Evolutionary conservation across 768 basidiomycete species (phyloP).

Genomic region (Bullera alba): DNA sequence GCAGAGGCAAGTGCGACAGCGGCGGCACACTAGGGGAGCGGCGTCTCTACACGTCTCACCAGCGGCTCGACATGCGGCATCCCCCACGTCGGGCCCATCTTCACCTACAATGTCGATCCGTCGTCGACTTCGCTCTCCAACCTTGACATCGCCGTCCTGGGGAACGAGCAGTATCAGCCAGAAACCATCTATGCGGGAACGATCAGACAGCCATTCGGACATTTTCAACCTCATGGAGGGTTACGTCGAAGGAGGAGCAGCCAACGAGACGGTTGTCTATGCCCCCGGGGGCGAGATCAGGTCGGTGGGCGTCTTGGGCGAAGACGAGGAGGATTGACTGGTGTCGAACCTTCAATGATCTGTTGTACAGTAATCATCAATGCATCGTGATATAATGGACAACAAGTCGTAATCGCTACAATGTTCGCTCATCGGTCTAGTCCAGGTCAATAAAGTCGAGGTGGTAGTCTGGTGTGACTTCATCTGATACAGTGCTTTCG

Average conservation of each 20-base stretch:
- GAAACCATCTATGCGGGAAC: constrained; percentile 13
- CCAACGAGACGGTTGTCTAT: constrained; percentile 41
- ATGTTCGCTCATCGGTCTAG: too few relatives aligned
- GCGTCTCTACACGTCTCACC: constrained; percentile 7
- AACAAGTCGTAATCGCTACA: too few relatives aligned
- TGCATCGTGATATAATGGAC: too few relatives aligned
- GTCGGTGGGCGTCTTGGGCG: constrained; percentile 31
- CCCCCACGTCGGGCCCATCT: constrained; percentile 1
- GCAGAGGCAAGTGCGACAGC: background rate
- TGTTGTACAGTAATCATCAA: too few relatives aligned
- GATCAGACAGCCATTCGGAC: constrained; percentile 38
- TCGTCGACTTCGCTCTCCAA: constrained; percentile 8
- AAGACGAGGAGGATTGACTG: constrained; percentile 7
- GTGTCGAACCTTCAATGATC: too few relatives aligned
- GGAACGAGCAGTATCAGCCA: background rate
- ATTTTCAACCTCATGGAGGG: constrained; percentile 39
- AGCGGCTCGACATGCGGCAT: background rate
- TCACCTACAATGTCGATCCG: constrained; percentile 18
- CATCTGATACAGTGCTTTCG: background rate
- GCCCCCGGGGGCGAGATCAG: constrained; percentile 34
- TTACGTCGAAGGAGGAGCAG: constrained; percentile 40
- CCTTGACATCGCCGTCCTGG: background rate
- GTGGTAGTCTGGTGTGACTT: background rate
- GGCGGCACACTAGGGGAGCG: constrained; percentile 5
- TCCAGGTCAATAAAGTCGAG: too few relatives aligned